Evolutionary conservation across 192 early-diverging fungal genomes (phyloP).

Genomic region (Podochytrium sp.): DNA sequence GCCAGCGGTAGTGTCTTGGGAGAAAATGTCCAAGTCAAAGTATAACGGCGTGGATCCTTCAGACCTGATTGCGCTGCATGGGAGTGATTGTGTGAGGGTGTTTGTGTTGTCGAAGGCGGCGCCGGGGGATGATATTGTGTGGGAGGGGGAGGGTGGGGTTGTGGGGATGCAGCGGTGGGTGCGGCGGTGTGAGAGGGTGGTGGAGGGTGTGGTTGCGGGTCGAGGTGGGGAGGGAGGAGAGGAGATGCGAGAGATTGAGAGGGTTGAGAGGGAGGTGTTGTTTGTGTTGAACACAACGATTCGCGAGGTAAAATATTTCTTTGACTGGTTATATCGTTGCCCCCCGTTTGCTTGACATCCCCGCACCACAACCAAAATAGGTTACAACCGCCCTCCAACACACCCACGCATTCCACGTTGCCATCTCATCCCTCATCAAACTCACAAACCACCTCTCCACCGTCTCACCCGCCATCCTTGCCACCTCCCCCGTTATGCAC

Average conservation of each 20-base stretch:
- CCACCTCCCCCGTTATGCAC: background rate
- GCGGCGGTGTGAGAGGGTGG: conserved; percentile 61
- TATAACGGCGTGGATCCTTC: conserved; percentile 90
- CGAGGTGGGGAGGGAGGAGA: background rate
- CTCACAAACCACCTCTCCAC: conserved; percentile 58
- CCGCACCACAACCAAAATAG: background rate
- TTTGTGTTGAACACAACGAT: conserved; percentile 58
- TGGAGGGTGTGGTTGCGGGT: conserved; percentile 21
- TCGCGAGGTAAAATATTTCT: conserved; percentile 55
- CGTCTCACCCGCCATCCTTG: background rate
- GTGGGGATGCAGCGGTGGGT: conserved; percentile 93
- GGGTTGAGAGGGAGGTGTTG: conserved; percentile 42
- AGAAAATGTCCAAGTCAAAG: conserved; percentile 99
- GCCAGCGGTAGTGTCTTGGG: conserved; percentile 74
- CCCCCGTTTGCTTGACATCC: background rate
- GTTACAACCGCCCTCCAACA: conserved; percentile 46
- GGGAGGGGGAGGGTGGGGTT: conserved; percentile 90
- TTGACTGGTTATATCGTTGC: background rate
- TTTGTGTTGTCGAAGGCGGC: conserved; percentile 88
- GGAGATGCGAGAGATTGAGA: conserved; percentile 38
- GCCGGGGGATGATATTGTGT: conserved; percentile 85
- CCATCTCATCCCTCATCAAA: conserved; percentile 85
- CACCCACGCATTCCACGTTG: conserved; percentile 77
- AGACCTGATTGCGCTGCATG: conserved; percentile 62
- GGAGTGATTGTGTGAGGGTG: conserved; percentile 83